Base-by-base conservation (phyloP, 148 eudicot species). In the Chenopodium berlandieri region DNA sequence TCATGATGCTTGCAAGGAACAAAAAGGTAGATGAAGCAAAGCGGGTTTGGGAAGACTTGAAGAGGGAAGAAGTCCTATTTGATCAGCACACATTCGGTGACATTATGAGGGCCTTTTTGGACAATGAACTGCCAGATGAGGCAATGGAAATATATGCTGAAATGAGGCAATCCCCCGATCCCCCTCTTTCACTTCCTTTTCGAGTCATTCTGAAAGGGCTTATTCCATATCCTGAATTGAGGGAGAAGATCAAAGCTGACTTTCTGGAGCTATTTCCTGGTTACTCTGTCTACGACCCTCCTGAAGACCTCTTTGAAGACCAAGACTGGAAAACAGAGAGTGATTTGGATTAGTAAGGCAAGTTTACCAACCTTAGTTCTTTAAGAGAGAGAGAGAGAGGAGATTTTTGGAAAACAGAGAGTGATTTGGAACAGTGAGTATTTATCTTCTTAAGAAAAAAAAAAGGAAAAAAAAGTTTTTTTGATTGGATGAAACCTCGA, bases 81-180 rank as follows among this genome's bases (percentile, higher is more conserved):
- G 99, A 94, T 85, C 98, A 94, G 84, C 99, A 94, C 82, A 94
- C 99, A 1, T 97, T 97, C 74, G 99, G 99, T 19, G 98, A 94
- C 86, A 88, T 97, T 46, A 70, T 94, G 7, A 90, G 99, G 89
- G 94, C 92, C 6, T 97, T 92, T 67, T 81, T 91, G 47, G 99
- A 97, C 83, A 81, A 86, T 71, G 98, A 91, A 67, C 79, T 90
- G 78, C 97, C 94, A 0, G 60, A 82, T 17, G 93, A 91, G 79
- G 99, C 98, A 64, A 94, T 97, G 95, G 77, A 88, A 62, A 90
- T 94, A 62, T 97, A 97, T 32, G 90, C 91, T 52, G 95, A 97
- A 84, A 97, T 97, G 99, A 92, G 98, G 85, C 60, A 79, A 50
- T 94, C 99, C 34, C 94, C 97, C 17, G 99, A 97, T 22, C 94